Percentiles rank a stretch among this genome's conserved stretches.
Conservation (phyloP, 2,329 filamentous ascomycete genomes). For the Alternaria sp. region DNA sequence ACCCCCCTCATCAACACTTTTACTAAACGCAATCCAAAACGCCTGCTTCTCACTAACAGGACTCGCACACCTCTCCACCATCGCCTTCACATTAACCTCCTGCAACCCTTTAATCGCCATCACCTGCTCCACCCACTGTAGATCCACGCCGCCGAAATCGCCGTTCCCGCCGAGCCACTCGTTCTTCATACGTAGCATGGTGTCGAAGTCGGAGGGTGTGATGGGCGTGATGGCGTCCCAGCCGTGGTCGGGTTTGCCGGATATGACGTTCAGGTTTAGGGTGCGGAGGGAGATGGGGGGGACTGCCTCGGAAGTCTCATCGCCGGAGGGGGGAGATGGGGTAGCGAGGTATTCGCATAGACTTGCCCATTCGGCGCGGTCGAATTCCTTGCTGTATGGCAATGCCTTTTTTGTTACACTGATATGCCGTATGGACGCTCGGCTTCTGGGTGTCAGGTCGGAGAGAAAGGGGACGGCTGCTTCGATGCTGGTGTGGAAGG, state of each 20-base stretch:
- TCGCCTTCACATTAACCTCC: constrained; percentile 59
- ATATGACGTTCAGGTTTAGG: constrained; percentile 59
- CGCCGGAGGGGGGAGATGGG: background rate
- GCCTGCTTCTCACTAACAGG: constrained; percentile 62
- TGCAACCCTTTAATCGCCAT: constrained; percentile 57
- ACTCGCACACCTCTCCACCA: constrained; percentile 61
- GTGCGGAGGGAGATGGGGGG: constrained; percentile 19
- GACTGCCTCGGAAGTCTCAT: background rate
- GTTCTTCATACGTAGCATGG: constrained; percentile 33
- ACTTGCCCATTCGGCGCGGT: constrained; percentile 62
- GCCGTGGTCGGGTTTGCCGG: constrained; percentile 56
- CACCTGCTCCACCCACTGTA: constrained; percentile 66
- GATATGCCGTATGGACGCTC: constrained; percentile 57
- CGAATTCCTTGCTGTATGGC: constrained; percentile 61
- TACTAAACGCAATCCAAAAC: constrained; percentile 66
- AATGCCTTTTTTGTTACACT: constrained; percentile 63
- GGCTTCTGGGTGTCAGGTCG: constrained; percentile 60
- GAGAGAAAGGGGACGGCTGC: constrained; percentile 65
- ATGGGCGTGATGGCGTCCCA: constrained; percentile 57
- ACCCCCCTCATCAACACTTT: constrained; percentile 61
- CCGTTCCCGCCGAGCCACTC: constrained; percentile 28
- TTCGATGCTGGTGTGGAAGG: constrained; percentile 66
- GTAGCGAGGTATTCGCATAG: constrained; percentile 54
- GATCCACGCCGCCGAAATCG: constrained; percentile 34
- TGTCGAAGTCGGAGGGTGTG: constrained; percentile 24